Evolutionary conservation across 345 rosid genomes (phyloP).

Genomic region (Lepidium sativum): DNA sequence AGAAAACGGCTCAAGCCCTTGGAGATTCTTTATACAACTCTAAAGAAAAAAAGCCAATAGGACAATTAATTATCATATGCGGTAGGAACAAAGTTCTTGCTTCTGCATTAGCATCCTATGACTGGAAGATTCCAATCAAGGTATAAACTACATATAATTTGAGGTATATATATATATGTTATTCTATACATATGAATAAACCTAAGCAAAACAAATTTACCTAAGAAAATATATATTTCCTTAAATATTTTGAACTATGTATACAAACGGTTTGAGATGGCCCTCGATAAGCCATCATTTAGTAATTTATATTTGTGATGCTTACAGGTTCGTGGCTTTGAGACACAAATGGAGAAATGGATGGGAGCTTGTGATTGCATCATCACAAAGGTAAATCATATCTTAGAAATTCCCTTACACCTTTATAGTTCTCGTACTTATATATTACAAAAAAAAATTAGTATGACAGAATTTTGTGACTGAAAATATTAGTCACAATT

Average conservation of each 20-base stretch:
- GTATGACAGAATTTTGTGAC: no score
- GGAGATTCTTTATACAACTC: constrained; percentile 55
- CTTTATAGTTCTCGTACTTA: not conserved
- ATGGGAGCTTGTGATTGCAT: constrained; percentile 98
- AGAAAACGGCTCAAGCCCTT: constrained; percentile 72
- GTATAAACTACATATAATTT: constrained; percentile 21
- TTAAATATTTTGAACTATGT: no score
- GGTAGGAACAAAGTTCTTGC: constrained; percentile 74
- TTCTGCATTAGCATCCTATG: constrained; percentile 44
- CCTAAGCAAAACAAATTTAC: no score
- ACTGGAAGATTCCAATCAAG: constrained; percentile 81
- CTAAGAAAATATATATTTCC: no score
- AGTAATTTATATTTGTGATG: not conserved
- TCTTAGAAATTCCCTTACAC: not conserved
- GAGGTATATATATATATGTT: no score
- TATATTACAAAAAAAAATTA: no score
- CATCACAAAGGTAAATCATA: constrained; percentile 49
- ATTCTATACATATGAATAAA: no score
- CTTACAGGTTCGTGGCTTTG: constrained; percentile 70
- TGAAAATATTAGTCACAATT: no score
- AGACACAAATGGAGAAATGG: constrained; percentile 96
- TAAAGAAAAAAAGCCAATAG: constrained; percentile 44
- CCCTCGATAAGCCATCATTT: not conserved
- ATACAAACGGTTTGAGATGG: no score
- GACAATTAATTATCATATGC: constrained; percentile 77